These are phyloP conservation scores for Leishmania lainsoni DNA, from an alignment of 208 protist genomes.

Conservation along the genomic window DNA sequence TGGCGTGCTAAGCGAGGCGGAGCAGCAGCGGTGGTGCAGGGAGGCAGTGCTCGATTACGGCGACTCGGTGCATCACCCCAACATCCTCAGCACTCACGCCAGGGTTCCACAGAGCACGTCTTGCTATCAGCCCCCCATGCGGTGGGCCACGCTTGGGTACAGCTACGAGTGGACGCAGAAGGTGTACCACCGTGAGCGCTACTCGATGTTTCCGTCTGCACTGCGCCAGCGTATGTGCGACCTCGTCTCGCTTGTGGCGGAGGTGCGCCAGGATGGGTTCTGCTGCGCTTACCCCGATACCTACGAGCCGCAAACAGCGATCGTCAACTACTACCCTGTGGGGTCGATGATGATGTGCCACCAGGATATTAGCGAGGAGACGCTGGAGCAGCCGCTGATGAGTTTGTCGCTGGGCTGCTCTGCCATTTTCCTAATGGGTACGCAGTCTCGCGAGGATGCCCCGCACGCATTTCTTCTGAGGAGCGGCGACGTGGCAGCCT, in stretches of 20 bases:
- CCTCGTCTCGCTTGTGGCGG: slow-evolving; percentile 41
- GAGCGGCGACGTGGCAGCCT: slow-evolving; percentile 80
- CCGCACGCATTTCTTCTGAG: slow-evolving; percentile 79
- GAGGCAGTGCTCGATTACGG: slow-evolving; percentile 65
- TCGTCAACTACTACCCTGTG: slow-evolving; percentile 91
- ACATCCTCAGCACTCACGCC: slow-evolving; percentile 85
- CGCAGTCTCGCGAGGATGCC: slow-evolving; percentile 59
- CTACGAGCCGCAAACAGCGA: slow-evolving; percentile 88
- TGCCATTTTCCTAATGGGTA: slow-evolving; percentile 86
- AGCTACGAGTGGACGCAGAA: slow-evolving; percentile 90
- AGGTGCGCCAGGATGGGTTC: slow-evolving; percentile 46
- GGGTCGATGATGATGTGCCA: slow-evolving; percentile 91
- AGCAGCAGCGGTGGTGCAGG: slow-evolving; percentile 63
- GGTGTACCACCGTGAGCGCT: slow-evolving; percentile 58
- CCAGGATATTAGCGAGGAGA: slow-evolving; percentile 87
- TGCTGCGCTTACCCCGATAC: slow-evolving; percentile 19
- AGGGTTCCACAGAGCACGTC: slow-evolving; percentile 51
- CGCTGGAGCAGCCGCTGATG: slow-evolving; percentile 73
- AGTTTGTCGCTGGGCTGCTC: slow-evolving; percentile 83
- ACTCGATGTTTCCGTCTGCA: slow-evolving; percentile 54
- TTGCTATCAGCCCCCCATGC: slow-evolving; percentile 84
- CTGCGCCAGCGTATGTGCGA: slow-evolving; percentile 51
- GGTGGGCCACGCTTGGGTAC: slow-evolving; percentile 89
- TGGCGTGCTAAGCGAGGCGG: slow-evolving; percentile 36
- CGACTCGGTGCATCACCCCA: slow-evolving; percentile 64